Evolutionary conservation across 2,329 filamentous ascomycete species (phyloP), one percentile per base, ranked within the genome.

Genomic region (Xylariaceae sp.): DNA sequence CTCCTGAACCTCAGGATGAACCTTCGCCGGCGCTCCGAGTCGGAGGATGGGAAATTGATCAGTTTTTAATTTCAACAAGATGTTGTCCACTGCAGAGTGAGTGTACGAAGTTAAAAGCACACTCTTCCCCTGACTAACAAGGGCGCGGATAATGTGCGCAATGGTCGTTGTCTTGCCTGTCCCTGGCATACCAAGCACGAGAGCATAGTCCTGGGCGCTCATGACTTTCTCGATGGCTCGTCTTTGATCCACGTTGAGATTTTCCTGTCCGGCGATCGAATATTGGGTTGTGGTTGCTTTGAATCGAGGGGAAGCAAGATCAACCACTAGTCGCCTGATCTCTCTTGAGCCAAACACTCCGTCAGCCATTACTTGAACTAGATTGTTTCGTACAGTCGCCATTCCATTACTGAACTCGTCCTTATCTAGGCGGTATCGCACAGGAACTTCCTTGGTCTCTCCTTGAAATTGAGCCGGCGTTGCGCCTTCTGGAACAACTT

Each of bases 111-210:
- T 96, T 36, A 99, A 79, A 6, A 99, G 79, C 12, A 99, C 92
- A 53, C 90, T 96, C 76, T 98, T 98, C 9, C 92, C 90, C 72
- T 96, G 91, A 0, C 89, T 87, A 4, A 95, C 89, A 26, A 99
- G 80, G 1, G 94, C 91, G 40, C 91, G 88, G 67, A 99, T 98
- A 65, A 99, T 97, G 71, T 98, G 93, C 4, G 94, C 92, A 69
- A 99, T 98, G 0, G 95, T 99, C 0, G 95, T 99, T 2, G 95
- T 99, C 75, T 99, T 99, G 56, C 95, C 95, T 0, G 95, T 99
- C 6, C 95, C 95, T 1, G 95, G 95, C 95, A 99, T 99, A 24
- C 95, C 95, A 17, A 99, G 84, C 11, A 99, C 93, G n/a, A 99
- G 81, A 6, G 95, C 94, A 73, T 98, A 99, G 76, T 99, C 93